Evolutionary conservation across 73 alveolate genomes (phyloP).

Genomic region (Stentor coeruleus): DNA sequence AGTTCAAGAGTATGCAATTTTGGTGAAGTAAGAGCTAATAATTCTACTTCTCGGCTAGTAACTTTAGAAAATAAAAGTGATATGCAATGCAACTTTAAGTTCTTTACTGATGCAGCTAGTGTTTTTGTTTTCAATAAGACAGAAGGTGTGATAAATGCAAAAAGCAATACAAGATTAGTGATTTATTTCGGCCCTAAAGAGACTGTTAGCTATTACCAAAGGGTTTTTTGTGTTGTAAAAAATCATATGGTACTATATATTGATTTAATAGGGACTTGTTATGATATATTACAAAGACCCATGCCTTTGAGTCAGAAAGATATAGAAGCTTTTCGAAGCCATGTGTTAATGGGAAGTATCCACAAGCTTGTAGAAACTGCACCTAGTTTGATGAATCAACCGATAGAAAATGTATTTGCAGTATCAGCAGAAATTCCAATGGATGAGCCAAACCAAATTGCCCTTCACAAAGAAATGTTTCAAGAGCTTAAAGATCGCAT

Average conservation of each 20-base stretch:
- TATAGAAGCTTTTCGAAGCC: constrained; percentile 89
- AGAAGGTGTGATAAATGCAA: constrained; percentile 85
- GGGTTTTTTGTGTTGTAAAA: constrained; percentile 84
- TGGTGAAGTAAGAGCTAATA: constrained; percentile 88
- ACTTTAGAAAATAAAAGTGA: constrained; percentile 91
- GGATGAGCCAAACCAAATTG: constrained; percentile 82
- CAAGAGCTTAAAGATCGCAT: constrained; percentile 48
- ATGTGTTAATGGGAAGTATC: constrained; percentile 84
- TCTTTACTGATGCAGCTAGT: constrained; percentile 70
- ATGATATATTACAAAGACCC: constrained; percentile 88
- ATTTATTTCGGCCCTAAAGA: constrained; percentile 88
- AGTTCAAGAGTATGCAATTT: constrained; percentile 83
- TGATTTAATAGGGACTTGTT: constrained; percentile 96
- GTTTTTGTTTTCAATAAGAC: constrained; percentile 75
- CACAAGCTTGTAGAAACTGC: constrained; percentile 41
- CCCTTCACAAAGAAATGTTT: constrained; percentile 82
- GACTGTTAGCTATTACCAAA: constrained; percentile 86
- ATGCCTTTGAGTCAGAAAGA: constrained; percentile 89
- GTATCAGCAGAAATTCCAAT: constrained; percentile 48
- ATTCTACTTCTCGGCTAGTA: constrained; percentile 84
- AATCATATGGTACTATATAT: constrained; percentile 84
- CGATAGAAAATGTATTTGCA: constrained; percentile 26
- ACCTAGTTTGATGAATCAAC: constrained; percentile 7
- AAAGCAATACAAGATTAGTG: constrained; percentile 78
- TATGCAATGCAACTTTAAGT: constrained; percentile 83